Evolutionary conservation across 352 stramenopile species (phyloP), one percentile per base, ranked within the genome.

Genomic region (Phytophthora melonis): DNA sequence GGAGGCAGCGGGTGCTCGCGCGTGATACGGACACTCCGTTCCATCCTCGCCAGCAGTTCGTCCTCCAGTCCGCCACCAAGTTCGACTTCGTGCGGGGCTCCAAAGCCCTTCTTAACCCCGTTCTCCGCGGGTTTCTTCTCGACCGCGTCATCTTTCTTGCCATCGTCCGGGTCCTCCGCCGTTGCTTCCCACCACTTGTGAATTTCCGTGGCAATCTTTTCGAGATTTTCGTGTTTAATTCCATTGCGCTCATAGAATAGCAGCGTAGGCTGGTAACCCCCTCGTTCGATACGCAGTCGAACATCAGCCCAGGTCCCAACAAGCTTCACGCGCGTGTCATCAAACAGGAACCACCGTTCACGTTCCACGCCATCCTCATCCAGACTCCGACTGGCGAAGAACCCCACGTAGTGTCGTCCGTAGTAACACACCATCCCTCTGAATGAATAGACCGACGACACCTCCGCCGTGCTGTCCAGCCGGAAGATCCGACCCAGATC

Each of bases 371-470:
- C 86, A 41, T 92, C 74, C 1, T 81, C 72, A 53, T 87, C 79
- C 10, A 87, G 55, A 52, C 83, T 88, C 16, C 79, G 86, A 76
- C 87, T 94, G 32, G 86, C 81, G 64, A 96, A 96, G 68, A 96
- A 96, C 16, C 89, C 88, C 7, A 96, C 89, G 66, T 96, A 96
- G 68, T 96, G 89, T 5, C 84, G 78, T 34, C 89, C 89, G 54
- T 96, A 96, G 76, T 96, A 96, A 54, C 89, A 96, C 55, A 96
- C 89, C 63, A 96, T 88, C 60, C 89, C 89, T 19, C 89, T 78
- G 70, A 96, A 96, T 41, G 75, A 64, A 63, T 94, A 96, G 53
- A 85, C 63, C 3, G 80, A 86, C 34, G 71, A 75, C 32, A 61
- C 65, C 27, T 77, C 65, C 0, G 62, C 27, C 19, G 62, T 71